A percentile compares a stretch with the other conserved stretches of the same genome.
These are phyloP conservation scores for Aspergillus sp. DNA, from an alignment of 2,329 filamentous ascomycete species.

Conservation along the genomic window DNA sequence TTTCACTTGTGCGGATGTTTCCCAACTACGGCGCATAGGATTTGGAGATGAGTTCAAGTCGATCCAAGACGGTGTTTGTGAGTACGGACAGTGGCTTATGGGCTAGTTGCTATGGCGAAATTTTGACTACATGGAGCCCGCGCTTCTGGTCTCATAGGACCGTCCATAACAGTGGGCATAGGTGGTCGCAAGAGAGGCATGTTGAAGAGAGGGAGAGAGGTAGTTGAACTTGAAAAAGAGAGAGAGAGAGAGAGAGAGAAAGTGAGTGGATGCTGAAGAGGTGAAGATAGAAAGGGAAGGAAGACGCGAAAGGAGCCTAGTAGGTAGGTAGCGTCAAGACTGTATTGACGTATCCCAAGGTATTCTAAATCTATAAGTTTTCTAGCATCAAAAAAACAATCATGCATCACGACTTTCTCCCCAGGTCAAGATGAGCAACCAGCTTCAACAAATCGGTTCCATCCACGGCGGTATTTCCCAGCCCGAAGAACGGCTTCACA, in stretches of 20 bases:
- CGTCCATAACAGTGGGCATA: too few relatives aligned
- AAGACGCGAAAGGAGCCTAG: too few relatives aligned
- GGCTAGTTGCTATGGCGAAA: too few relatives aligned
- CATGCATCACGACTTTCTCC: conserved; percentile 25
- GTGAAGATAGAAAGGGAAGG: not conserved
- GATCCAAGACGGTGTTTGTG: not conserved
- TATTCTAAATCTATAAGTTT: not conserved
- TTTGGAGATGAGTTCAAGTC: not conserved
- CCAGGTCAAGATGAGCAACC: conserved; percentile 42
- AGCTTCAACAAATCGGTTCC: conserved; percentile 32
- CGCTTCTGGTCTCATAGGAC: too few relatives aligned
- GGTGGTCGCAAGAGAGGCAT: conserved; percentile 4
- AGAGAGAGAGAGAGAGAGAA: too few relatives aligned
- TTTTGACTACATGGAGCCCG: too few relatives aligned
- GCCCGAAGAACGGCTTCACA: conserved; percentile 66
- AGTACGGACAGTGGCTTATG: not conserved
- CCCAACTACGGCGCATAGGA: not conserved
- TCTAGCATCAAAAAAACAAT: too few relatives aligned
- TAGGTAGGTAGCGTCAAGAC: too few relatives aligned
- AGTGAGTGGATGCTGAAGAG: not conserved
- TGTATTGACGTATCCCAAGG: too few relatives aligned
- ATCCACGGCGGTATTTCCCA: conserved; percentile 15
- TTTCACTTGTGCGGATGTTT: not conserved
- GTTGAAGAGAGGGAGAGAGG: too few relatives aligned
- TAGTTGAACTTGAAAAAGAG: too few relatives aligned